Percentiles rank a stretch among this genome's conserved stretches.
phyloP scores from a whole-genome alignment of 78 protist genomes.

The Blattamonas nauphoetae region DNA sequence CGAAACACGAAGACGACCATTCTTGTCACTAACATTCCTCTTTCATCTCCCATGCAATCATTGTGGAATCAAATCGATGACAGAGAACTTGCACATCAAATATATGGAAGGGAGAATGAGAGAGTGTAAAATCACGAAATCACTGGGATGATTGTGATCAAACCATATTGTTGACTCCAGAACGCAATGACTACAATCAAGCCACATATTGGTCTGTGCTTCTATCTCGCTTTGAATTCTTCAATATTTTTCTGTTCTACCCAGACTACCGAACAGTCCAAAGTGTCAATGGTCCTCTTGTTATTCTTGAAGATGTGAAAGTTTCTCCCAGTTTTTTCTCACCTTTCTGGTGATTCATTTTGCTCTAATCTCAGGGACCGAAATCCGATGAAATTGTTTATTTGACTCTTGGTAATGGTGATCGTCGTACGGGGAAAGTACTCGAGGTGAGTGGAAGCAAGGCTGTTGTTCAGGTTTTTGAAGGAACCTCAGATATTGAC shows the following conservation, averaged over 20 bases:
- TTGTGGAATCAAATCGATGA: not conserved
- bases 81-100: not conserved
- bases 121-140: not conserved
- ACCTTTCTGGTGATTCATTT: not conserved
- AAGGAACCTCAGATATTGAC: constrained; percentile 98
- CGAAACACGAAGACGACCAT: too few relatives aligned
- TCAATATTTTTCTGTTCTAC: not conserved
- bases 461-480: constrained; percentile 98
- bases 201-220: not conserved
- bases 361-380: constrained; percentile 43
- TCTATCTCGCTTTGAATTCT: not conserved
- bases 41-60: too few relatives aligned
- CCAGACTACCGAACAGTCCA: constrained; percentile 88
- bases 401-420: constrained; percentile 81
- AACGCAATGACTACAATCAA: too few relatives aligned
- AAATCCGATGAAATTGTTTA: constrained; percentile 93
- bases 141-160: not conserved
- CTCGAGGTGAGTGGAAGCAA: constrained; percentile 72
- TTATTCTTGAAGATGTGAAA: constrained; percentile 89
- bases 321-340: constrained; percentile 23
- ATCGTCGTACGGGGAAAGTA: constrained; percentile 82
- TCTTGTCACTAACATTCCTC: too few relatives aligned
- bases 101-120: not conserved
- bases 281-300: constrained; percentile 98
- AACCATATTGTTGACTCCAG: too few relatives aligned